Evolutionary conservation across 2,329 filamentous ascomycete genomes (phyloP).

Genomic region (Microdochium bolleyi): DNA sequence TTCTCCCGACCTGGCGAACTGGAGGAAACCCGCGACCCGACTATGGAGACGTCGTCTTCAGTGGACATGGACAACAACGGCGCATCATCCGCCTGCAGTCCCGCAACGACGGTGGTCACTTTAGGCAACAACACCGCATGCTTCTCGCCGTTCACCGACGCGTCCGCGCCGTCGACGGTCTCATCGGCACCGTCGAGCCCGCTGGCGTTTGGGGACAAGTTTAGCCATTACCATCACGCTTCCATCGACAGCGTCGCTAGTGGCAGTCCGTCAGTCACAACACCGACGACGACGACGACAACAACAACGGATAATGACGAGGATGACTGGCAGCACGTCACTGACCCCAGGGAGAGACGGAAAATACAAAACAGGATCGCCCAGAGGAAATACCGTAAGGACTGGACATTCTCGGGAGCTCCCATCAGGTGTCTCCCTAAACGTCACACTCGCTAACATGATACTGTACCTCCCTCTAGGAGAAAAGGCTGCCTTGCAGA

Average conservation of each 20-base stretch:
- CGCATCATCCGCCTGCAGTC: not conserved
- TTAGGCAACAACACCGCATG: not conserved
- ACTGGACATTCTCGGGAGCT: too few relatives aligned
- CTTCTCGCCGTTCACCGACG: not conserved
- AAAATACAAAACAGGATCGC: not conserved
- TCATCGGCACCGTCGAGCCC: not conserved
- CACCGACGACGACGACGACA: not conserved
- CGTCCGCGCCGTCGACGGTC: not conserved
- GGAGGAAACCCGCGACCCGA: too few relatives aligned
- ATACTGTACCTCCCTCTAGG: not conserved
- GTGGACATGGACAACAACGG: not conserved
- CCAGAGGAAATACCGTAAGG: not conserved
- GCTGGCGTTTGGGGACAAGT: not conserved
- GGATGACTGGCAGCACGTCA: not conserved
- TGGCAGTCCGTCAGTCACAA: not conserved
- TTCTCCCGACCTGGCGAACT: too few relatives aligned
- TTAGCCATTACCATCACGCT: not conserved
- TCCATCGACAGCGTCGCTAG: not conserved
- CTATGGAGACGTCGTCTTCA: not conserved
- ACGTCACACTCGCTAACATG: too few relatives aligned
- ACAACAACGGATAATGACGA: not conserved
- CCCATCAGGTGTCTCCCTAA: not conserved
- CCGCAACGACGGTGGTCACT: not conserved
- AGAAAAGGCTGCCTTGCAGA: not conserved
- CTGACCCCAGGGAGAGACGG: not conserved